Evolutionary conservation across 1,284 basidiomycete genomes (phyloP), one percentile per base, ranked within the genome.

Genomic region (Melanopsichium pennsylvanicum): DNA sequence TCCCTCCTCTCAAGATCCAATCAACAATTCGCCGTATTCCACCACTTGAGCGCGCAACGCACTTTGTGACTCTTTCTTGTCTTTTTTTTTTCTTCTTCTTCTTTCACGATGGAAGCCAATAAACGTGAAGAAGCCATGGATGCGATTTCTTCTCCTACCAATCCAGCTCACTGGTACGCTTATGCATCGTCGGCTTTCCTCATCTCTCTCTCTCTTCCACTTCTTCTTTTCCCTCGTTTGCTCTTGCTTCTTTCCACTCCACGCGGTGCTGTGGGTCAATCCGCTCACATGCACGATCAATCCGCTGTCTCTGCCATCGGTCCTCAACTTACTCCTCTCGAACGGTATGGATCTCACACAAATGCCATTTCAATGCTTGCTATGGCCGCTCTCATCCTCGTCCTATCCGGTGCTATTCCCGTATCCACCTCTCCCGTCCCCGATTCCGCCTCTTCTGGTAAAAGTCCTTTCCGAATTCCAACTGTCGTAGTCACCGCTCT

Each of bases 111-210:
- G 63, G 48, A 56, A 42, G 32, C 43, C 5, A 39, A 13, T 46
- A 62, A 62, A 41, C 45, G 43, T 29, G 26, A 54, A 10, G 66
- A 61, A 7, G 43, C 45, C 1, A 19, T 38, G 5, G 57, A 64
- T 32, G 52, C 62, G 13, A 23, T 71, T 12, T 61, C 68, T 6
- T 71, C 68, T 18, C 68, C 58, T 2, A 37, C 21, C 41, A 71
- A 71, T 42, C 68, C 68, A 10, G 62, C 68, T 4, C 68, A 71
- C 45, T 71, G 51, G 54, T 71, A 51, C 48, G 68, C 68, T 32
- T 71, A 67, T 33, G 68, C 62, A 8, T 54, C 68, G 0, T 46
- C 68, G 0, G 58, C 55, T 2, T 71, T 62, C 21, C 59, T 71
- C 39, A 25, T 67, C 37, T 18, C 38, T 26, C 62, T 71, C 39